A percentile compares a stretch with the other conserved stretches of the same genome.
Conservation (phyloP, 805 yeast genomes). For the Yamadazyma nakazawae region DNA sequence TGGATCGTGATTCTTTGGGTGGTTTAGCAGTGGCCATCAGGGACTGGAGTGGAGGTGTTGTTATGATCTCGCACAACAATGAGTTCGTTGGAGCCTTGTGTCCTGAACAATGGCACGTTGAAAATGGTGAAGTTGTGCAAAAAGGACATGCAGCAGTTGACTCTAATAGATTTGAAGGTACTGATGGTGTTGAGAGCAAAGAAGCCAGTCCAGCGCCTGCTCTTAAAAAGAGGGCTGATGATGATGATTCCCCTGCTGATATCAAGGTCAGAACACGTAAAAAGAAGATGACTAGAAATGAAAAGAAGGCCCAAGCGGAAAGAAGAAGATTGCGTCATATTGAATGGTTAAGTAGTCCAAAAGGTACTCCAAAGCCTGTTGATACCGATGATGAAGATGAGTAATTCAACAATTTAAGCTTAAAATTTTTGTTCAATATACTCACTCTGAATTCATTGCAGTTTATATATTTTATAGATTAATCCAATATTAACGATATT, state of each 20-base stretch:
- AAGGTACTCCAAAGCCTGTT: conserved; percentile 94
- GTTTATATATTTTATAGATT: not conserved
- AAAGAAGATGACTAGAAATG: conserved; percentile 98
- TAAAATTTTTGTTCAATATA: not conserved
- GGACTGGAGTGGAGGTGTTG: conserved; percentile 98
- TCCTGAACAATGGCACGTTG: conserved; percentile 98
- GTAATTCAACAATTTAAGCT: conserved; percentile 2
- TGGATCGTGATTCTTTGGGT: conserved; percentile 97
- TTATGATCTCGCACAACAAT: conserved; percentile 95
- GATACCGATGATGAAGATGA: conserved; percentile 92
- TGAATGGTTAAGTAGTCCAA: conserved; percentile 93
- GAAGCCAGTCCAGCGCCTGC: conserved; percentile 24
- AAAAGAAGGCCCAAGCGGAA: conserved; percentile 84
- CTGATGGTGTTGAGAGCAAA: conserved; percentile 14
- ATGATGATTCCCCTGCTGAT: conserved; percentile 92
- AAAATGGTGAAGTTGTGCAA: conserved; percentile 83
- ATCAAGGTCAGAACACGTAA: conserved; percentile 89
- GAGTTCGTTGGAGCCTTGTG: conserved; percentile 97
- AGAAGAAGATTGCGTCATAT: conserved; percentile 92
- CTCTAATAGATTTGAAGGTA: conserved; percentile 64
- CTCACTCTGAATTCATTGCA: not conserved
- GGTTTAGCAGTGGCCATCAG: conserved; percentile 96
- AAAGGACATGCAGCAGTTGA: conserved; percentile 79
- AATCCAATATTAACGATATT: not conserved
- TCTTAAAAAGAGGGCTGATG: conserved; percentile 47